Evolutionary conservation across 1,284 basidiomycete species (phyloP).

Genomic region (Malassezia brasiliensis): DNA sequence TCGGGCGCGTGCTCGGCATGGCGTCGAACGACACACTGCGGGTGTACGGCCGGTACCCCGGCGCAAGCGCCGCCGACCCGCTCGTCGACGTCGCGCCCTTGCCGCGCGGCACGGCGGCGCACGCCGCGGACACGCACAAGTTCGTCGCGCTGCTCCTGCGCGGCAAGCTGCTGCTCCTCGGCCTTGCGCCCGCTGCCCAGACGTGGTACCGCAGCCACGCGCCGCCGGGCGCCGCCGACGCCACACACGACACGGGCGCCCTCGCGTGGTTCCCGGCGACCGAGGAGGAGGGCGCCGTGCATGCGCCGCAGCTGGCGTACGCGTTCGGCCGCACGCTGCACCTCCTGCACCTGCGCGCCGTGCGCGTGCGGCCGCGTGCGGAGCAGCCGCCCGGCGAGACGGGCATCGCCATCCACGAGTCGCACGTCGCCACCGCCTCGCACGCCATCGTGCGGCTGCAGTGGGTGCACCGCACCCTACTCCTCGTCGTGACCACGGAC

Average conservation of each 20-base stretch:
- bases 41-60: slow-evolving; percentile 73
- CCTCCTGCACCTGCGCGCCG: slow-evolving; percentile 23
- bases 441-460: slow-evolving; percentile 48
- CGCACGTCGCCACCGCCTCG: slow-evolving; percentile 44
- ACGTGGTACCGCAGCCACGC: slow-evolving; percentile 62
- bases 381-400: neutral
- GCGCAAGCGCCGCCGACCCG: slow-evolving; percentile 22
- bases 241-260: slow-evolving; percentile 13
- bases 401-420: slow-evolving; percentile 14
- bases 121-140: slow-evolving; percentile 72
- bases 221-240: neutral
- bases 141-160: slow-evolving; percentile 80
- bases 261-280: slow-evolving; percentile 41
- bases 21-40: slow-evolving; percentile 89
- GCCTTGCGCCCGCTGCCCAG: slow-evolving; percentile 77
- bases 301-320: slow-evolving; percentile 32
- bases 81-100: slow-evolving; percentile 70
- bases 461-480: slow-evolving; percentile 49
- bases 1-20: slow-evolving; percentile 89
- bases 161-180: slow-evolving; percentile 81
- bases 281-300: slow-evolving; percentile 12
- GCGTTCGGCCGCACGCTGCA: slow-evolving; percentile 28
- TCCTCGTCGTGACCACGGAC: slow-evolving; percentile 16
- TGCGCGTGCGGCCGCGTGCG: slow-evolving; percentile 5
- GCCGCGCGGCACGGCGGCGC: slow-evolving; percentile 66